Evolutionary conservation across 495 filamentous ascomycete species (phyloP).

Genomic region (Neurospora africana): DNA sequence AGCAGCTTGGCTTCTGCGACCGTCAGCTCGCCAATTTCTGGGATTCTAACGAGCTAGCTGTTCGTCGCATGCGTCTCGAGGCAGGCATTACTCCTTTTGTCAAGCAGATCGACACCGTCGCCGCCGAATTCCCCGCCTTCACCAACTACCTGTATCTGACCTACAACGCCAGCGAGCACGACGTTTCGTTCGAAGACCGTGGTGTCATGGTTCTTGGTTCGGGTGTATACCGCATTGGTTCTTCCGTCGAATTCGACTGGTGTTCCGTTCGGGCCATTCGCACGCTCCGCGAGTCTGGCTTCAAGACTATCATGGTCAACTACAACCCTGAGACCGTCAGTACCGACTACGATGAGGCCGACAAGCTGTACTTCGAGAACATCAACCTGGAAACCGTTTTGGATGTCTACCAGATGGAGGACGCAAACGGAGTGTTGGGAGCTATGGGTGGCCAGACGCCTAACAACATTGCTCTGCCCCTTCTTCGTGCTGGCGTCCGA

Average conservation of each 20-base stretch:
- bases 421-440: conserved; percentile 81
- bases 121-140: conserved; percentile 87
- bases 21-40: conserved; percentile 88
- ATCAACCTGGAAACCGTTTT: conserved; percentile 91
- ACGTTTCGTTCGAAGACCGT: conserved; percentile 74
- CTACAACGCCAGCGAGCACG: conserved; percentile 84
- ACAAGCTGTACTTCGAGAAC: conserved; percentile 93
- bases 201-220: conserved; percentile 95
- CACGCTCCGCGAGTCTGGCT: conserved; percentile 74
- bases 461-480: conserved; percentile 91
- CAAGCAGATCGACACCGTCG: conserved; percentile 98
- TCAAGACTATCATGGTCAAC: conserved; percentile 98
- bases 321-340: conserved; percentile 91
- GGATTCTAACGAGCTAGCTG: conserved; percentile 82
- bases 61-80: conserved; percentile 71
- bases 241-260: conserved; percentile 98
- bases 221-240: conserved; percentile 95
- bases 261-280: conserved; percentile 95
- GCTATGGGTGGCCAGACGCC: conserved; percentile 98
- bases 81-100: conserved; percentile 78
- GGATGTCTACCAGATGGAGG: conserved; percentile 89
- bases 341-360: conserved; percentile 95
- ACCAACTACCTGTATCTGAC: conserved; percentile 98
- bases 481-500: conserved; percentile 81
- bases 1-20: conserved; percentile 90